phyloP scores from a whole-genome alignment of 805 yeast genomes.

The Metschnikowia noctiluminum region DNA sequence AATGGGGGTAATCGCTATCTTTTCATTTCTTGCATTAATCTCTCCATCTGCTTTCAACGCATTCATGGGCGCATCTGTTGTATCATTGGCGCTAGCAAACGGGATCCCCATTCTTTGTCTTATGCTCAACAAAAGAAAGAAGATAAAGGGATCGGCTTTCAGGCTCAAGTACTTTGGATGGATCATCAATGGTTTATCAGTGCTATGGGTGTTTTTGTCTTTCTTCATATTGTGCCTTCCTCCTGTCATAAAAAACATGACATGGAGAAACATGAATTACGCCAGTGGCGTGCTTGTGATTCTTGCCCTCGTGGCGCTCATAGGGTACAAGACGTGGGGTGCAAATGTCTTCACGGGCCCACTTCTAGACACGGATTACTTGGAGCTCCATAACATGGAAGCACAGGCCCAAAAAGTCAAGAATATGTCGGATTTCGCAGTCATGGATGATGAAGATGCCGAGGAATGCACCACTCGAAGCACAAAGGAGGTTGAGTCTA shows the following conservation, averaged over 20 bases:
- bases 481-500: not conserved
- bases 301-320: conserved; percentile 44
- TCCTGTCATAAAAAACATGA: conserved; percentile 47
- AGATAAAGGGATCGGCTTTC: conserved; percentile 66
- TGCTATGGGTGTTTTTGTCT: conserved; percentile 58
- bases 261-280: conserved; percentile 51
- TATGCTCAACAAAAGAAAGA: conserved; percentile 54
- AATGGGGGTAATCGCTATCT: conserved; percentile 54
- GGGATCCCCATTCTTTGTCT: conserved; percentile 71
- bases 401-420: conserved; percentile 17
- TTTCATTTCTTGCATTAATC: conserved; percentile 64
- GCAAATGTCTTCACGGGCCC: conserved; percentile 62
- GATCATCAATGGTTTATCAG: conserved; percentile 54
- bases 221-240: conserved; percentile 67
- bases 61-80: conserved; percentile 78
- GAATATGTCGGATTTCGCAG: conserved; percentile 5
- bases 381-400: conserved; percentile 34
- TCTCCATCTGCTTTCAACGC: conserved; percentile 79
- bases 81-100: conserved; percentile 70
- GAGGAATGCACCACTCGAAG: conserved; percentile 3
- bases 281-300: conserved; percentile 60
- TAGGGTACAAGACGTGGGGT: conserved; percentile 64
- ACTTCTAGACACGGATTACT: conserved; percentile 42
- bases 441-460: conserved; percentile 12
- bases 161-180: conserved; percentile 63